Conservation (phyloP, 2,329 filamentous ascomycete species). For the Fusarium subglutinans region DNA sequence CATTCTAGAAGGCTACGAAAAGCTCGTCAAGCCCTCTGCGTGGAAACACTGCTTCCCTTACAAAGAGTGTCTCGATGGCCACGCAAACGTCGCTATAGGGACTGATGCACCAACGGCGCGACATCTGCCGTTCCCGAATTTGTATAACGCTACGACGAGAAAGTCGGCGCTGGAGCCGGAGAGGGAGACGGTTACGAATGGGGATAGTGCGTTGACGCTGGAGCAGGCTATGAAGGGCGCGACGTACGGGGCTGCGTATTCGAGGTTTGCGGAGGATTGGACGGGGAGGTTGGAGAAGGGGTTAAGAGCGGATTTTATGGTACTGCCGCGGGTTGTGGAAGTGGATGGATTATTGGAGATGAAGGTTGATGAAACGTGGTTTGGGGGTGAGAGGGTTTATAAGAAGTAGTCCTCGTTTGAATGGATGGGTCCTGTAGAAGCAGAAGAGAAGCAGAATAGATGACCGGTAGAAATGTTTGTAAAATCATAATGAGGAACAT, state of each 20-base stretch:
- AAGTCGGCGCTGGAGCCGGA: conserved; percentile 61
- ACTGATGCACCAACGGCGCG: conserved; percentile 69
- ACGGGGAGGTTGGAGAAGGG: conserved; percentile 63
- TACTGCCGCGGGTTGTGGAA: conserved; percentile 11
- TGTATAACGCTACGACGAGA: conserved; percentile 68
- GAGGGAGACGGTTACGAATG: conserved; percentile 57
- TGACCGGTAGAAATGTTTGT: background rate
- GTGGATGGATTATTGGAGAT: conserved; percentile 12
- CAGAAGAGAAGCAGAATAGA: background rate
- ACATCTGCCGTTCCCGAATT: conserved; percentile 62
- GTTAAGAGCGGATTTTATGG: conserved; percentile 66
- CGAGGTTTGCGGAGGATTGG: conserved; percentile 64
- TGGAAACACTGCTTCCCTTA: conserved; percentile 71
- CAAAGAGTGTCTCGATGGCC: conserved; percentile 65
- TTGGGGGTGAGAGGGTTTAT: conserved; percentile 1
- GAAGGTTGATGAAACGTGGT: conserved; percentile 29
- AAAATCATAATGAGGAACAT: background rate
- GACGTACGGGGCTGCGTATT: conserved; percentile 65
- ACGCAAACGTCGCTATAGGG: conserved; percentile 65
- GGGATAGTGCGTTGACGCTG: conserved; percentile 62
- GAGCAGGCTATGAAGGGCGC: conserved; percentile 63
- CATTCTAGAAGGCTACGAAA: conserved; percentile 68
- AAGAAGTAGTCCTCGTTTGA: background rate
- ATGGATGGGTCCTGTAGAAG: too few relatives aligned
- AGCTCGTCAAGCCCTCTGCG: conserved; percentile 62